A percentile compares a stretch with the other conserved stretches of the same genome.
Conservation (phyloP, 1,284 basidiomycete genomes). For the Puccinia novopanici region DNA sequence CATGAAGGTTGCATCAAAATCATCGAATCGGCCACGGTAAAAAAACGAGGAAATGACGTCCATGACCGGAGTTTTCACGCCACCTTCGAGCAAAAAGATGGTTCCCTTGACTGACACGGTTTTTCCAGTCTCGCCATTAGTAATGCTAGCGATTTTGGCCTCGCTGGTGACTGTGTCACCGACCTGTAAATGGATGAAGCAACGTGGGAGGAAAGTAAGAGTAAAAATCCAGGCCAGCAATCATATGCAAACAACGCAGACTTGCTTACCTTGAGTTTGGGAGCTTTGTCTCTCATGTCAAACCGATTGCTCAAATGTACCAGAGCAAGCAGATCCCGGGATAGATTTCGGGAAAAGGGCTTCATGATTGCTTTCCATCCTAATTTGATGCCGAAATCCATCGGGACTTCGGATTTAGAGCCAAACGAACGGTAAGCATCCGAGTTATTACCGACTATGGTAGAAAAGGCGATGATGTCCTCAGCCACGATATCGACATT, state of each 20-base stretch:
- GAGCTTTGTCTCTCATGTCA: slow-evolving; percentile 37
- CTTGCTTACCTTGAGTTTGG: slow-evolving; percentile 41
- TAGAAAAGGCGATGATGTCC: slow-evolving; percentile 85
- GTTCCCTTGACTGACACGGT: slow-evolving; percentile 75
- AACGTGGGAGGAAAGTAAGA: neutral
- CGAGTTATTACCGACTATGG: slow-evolving; percentile 66
- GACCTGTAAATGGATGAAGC: slow-evolving; percentile 61
- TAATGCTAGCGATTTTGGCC: slow-evolving; percentile 83
- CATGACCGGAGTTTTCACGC: slow-evolving; percentile 70
- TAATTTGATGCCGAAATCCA: slow-evolving; percentile 98
- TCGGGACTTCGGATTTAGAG: slow-evolving; percentile 76
- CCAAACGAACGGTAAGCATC: slow-evolving; percentile 76
- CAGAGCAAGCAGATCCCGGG: slow-evolving; percentile 88
- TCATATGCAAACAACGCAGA: neutral
- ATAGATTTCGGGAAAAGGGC: slow-evolving; percentile 90
- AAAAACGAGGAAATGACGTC: slow-evolving; percentile 94
- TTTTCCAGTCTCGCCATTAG: slow-evolving; percentile 88
- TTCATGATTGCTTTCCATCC: slow-evolving; percentile 99
- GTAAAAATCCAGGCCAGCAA: neutral
- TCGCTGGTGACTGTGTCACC: slow-evolving; percentile 89
- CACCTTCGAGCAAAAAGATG: slow-evolving; percentile 75
- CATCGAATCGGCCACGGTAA: slow-evolving; percentile 89
- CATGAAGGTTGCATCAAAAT: slow-evolving; percentile 95
- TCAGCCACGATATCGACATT: slow-evolving; percentile 74
- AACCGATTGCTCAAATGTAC: slow-evolving; percentile 90